phyloP scores from a whole-genome alignment of 352 stramenopile species.

The Pythium apleroticum region DNA sequence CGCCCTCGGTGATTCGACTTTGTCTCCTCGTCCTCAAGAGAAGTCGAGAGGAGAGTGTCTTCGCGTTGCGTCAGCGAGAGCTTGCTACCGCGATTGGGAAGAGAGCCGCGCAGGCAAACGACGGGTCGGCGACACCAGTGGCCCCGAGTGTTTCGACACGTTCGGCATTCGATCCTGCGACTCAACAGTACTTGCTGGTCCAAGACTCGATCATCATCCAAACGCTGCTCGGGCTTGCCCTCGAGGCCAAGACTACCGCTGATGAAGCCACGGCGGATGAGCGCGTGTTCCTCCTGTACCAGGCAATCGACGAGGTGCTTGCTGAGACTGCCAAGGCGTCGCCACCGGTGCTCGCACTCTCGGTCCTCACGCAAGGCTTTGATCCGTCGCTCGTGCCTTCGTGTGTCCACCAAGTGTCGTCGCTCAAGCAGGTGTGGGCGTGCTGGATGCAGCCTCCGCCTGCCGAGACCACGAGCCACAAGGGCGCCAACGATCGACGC shows the following conservation, averaged over 20 bases:
- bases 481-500: constrained; percentile 4
- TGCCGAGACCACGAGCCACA: not conserved
- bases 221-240: constrained; percentile 39
- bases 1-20: constrained; percentile 45
- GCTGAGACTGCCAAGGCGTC: not conserved
- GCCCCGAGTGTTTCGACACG: not conserved
- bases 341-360: constrained; percentile 29
- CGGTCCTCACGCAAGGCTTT: constrained; percentile 56
- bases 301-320: constrained; percentile 10
- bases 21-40: constrained; percentile 39
- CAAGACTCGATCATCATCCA: constrained; percentile 63
- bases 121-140: constrained; percentile 9
- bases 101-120: constrained; percentile 18
- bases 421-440: constrained; percentile 51
- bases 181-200: constrained; percentile 47
- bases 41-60: constrained; percentile 44
- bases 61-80: constrained; percentile 45
- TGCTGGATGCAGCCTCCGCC: constrained; percentile 45
- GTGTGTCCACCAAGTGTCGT: constrained; percentile 35
- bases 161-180: constrained; percentile 25
- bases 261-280: constrained; percentile 2
- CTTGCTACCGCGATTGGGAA: constrained; percentile 23
- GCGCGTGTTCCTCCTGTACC: constrained; percentile 10
- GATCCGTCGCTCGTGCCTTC: constrained; percentile 34
- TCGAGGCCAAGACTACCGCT: not conserved